Conservation (phyloP, 2,329 filamentous ascomycete genomes). For the Exophiala aquamarina region DNA sequence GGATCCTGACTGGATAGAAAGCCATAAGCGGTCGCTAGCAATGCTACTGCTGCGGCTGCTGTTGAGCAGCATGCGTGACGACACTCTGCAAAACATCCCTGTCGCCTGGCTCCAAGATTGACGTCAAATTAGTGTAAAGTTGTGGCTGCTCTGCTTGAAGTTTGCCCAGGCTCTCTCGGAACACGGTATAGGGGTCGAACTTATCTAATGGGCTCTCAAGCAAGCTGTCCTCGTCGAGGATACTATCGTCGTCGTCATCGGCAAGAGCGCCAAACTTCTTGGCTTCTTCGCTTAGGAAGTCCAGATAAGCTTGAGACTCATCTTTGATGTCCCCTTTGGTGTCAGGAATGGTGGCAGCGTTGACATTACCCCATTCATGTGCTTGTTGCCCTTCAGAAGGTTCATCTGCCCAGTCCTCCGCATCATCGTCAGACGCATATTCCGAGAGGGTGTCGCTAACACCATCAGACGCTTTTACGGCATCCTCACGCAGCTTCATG, state of each 20-base stretch:
- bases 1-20: too few species aligned
- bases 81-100: conserved; percentile 77
- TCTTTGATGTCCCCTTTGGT: conserved; percentile 70
- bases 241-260: conserved; percentile 77
- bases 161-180: conserved; percentile 76
- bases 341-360: conserved; percentile 60
- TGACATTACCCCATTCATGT: conserved; percentile 62
- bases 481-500: conserved; percentile 88
- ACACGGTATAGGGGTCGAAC: conserved; percentile 88
- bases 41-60: conserved; percentile 7
- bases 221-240: conserved; percentile 87
- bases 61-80: conserved; percentile 61
- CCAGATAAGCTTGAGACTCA: conserved; percentile 89
- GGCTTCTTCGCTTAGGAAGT: conserved; percentile 93
- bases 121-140: conserved; percentile 78
- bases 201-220: conserved; percentile 94
- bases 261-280: conserved; percentile 76
- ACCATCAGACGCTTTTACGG: conserved; percentile 64
- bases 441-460: conserved; percentile 68
- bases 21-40: conserved; percentile 5
- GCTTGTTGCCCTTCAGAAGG: conserved; percentile 37
- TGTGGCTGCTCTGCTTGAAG: conserved; percentile 89
- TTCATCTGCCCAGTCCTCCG: conserved; percentile 79
- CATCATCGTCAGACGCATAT: conserved; percentile 67
- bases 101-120: conserved; percentile 76